A percentile compares a stretch with the other conserved stretches of the same genome.
Conservation (phyloP, 768 basidiomycete genomes). For the Heimioporus sp. region DNA sequence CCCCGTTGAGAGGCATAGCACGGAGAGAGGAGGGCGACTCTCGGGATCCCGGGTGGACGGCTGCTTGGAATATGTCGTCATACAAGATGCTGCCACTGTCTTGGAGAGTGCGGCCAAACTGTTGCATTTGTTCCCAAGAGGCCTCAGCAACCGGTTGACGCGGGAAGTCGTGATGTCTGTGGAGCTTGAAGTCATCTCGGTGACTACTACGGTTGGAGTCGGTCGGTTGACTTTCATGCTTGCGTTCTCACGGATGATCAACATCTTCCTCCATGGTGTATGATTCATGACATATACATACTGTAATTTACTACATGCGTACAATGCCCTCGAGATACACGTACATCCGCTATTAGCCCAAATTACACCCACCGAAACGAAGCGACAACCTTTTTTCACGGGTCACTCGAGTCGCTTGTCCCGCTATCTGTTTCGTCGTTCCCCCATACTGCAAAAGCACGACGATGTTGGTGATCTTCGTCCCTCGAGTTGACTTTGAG, state of each 20-base stretch:
- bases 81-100: constrained; percentile 14
- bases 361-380: neutral
- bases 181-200: constrained; percentile 10
- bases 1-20: constrained; percentile 39
- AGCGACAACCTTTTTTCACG: constrained; percentile 13
- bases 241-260: neutral
- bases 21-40: constrained; percentile 31
- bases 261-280: too few relatives aligned
- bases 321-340: too few relatives aligned
- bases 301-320: too few relatives aligned
- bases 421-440: constrained; percentile 88
- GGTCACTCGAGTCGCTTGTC: constrained; percentile 64
- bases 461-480: constrained; percentile 31
- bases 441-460: constrained; percentile 84
- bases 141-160: constrained; percentile 45
- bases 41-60: constrained; percentile 18
- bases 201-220: neutral
- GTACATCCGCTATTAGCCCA: neutral
- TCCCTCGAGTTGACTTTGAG: constrained; percentile 15
- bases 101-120: constrained; percentile 30
- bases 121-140: constrained; percentile 47
- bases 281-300: too few relatives aligned
- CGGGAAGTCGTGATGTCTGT: constrained; percentile 37
- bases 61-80: constrained; percentile 16
- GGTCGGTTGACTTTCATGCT: too few relatives aligned